Evolutionary conservation across 306 rosid species (phyloP).

Genomic region (Corylus avellana): DNA sequence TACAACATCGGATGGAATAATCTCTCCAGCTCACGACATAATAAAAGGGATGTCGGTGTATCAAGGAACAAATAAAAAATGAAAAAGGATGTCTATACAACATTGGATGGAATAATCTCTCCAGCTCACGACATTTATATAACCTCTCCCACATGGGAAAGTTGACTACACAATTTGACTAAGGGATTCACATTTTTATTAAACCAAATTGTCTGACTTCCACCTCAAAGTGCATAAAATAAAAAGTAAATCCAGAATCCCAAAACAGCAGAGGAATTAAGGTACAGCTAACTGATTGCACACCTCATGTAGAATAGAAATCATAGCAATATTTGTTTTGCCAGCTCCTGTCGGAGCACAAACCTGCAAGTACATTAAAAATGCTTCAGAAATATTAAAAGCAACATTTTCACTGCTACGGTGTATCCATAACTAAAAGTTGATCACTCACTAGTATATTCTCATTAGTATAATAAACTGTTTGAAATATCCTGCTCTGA

Average conservation of each 20-base stretch:
- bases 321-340: conserved; percentile 96
- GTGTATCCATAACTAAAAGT: conserved; percentile 11
- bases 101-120: neutral
- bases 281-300: conserved; percentile 26
- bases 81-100: neutral
- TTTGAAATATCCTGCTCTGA: conserved; percentile 85
- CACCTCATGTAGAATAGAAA: conserved; percentile 94
- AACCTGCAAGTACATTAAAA: conserved; percentile 60
- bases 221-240: neutral
- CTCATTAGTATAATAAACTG: conserved; percentile 88
- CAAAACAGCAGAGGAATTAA: neutral
- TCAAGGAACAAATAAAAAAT: neutral
- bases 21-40: neutral
- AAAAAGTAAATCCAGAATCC: conserved; percentile 1
- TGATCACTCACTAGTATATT: conserved; percentile 78
- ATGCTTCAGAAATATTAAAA: conserved; percentile 23
- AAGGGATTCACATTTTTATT: neutral
- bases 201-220: neutral
- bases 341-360: conserved; percentile 99
- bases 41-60: neutral
- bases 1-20: neutral
- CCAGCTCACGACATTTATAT: neutral
- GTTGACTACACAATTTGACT: neutral
- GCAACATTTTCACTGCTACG: conserved; percentile 10
- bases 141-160: conserved; percentile 8